Base-by-base conservation (phyloP, 805 yeast species). In the Metschnikowia borealis region DNA sequence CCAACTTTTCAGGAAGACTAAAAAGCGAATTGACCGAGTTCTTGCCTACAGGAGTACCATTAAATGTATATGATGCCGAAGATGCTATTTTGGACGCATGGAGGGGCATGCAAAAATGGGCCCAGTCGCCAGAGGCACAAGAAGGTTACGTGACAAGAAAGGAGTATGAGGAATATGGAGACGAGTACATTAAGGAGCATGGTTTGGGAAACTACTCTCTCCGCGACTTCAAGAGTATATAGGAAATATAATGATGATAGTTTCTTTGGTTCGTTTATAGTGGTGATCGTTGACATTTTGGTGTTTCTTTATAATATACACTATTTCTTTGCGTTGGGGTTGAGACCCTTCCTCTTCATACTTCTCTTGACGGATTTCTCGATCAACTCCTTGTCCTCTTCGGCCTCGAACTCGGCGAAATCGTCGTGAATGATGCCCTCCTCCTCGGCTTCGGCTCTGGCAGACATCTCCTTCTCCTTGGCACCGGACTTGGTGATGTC, bases 101-200 rank as follows among this genome's bases (percentile, higher is more conserved):
- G 98, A 84, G 75, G 60, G 99, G 99, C 29, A 90, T 94, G 96
- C 83, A 88, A 11, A 78, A 79, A 60, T 88, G 96, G 87, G 73
- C 91, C 5, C 59, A 60, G 2, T 73, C 78, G 20, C 75, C 68
- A 1, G 81, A 75, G 15, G 74, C 78, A 36, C 59, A 71, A 26
- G 57, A 68, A 1, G 70, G 80, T 8, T 81, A 76, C 51, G 73
- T 92, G 21, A 78, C 94, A 0, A 80, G 77, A 56, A 68, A 76
- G 49, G 96, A 91, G 54, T 94, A 89, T 62, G 85, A 84, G 41
- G 99, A 94, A 66, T 81, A 79, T 74, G 99, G 99, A 0, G 75
- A 88, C 0, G 97, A 89, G 49, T 92, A 90, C 63, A 82, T 91
- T 44, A 88, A 86, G 61, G 96, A 89, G 62, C 96, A 92, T 65